A percentile compares a stretch with the other conserved stretches of the same genome.
These are phyloP conservation scores for Brassica nigra DNA, from an alignment of 345 rosid species.

Conservation along the genomic window DNA sequence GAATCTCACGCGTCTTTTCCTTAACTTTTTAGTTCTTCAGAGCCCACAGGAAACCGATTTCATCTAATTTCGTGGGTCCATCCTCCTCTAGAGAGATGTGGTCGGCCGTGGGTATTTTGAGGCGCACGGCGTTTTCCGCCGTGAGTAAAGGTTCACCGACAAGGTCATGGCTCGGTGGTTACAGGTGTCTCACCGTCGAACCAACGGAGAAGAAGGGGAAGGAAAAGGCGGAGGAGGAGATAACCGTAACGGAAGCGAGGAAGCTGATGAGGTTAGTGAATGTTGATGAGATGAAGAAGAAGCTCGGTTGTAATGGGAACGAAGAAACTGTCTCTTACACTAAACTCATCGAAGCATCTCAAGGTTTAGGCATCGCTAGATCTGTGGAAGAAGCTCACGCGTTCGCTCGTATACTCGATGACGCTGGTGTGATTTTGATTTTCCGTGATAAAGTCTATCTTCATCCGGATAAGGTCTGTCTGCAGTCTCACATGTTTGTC, in stretches of 20 bases:
- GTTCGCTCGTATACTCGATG: slow-evolving; percentile 78
- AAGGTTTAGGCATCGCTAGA: slow-evolving; percentile 62
- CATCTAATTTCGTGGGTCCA: slow-evolving; percentile 21
- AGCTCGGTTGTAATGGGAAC: slow-evolving; percentile 61
- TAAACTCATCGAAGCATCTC: slow-evolving; percentile 58
- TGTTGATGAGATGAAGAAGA: slow-evolving; percentile 67
- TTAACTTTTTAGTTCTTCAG: not conserved
- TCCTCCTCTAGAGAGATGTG: slow-evolving; percentile 22
- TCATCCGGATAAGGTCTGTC: slow-evolving; percentile 78
- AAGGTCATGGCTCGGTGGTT: slow-evolving; percentile 28
- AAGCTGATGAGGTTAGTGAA: slow-evolving; percentile 82
- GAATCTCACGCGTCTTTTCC: slow-evolving; percentile 15
- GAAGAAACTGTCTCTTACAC: slow-evolving; percentile 62
- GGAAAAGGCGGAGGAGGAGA: slow-evolving; percentile 25
- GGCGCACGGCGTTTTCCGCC: slow-evolving; percentile 34
- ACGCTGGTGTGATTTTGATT: slow-evolving; percentile 79
- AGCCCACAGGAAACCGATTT: not conserved
- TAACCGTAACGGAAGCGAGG: slow-evolving; percentile 69
- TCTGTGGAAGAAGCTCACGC: slow-evolving; percentile 65
- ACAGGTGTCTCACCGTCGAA: slow-evolving; percentile 23
- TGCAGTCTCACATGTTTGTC: not conserved
- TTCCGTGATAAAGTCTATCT: slow-evolving; percentile 83
- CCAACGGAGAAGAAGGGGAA: not conserved
- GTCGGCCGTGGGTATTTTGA: slow-evolving; percentile 32
- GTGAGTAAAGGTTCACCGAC: slow-evolving; percentile 17